These are phyloP conservation scores for Chrysosporium queenslandicum DNA, from an alignment of 2,329 filamentous ascomycete genomes.

Conservation along the genomic window DNA sequence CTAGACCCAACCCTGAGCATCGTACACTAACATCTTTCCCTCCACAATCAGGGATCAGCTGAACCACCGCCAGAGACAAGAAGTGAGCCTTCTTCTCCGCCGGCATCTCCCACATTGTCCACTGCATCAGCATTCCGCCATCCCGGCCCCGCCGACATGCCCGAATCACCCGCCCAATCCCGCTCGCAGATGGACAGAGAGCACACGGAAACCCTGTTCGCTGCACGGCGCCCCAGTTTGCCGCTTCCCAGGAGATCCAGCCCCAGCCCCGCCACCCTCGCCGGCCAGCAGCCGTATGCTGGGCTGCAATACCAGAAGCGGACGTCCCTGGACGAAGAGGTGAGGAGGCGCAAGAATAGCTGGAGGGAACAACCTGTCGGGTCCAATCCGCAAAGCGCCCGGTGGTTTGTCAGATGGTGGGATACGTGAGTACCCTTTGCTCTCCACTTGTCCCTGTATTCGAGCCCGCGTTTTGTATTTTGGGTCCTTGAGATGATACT, in stretches of 20 bases:
- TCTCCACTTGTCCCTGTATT: not conserved
- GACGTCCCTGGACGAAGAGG: conserved; percentile 28
- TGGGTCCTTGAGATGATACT: not conserved
- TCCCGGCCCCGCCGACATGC: conserved; percentile 22
- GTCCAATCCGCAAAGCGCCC: conserved; percentile 22
- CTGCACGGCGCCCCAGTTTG: not conserved
- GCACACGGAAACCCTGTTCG: too few relatives aligned
- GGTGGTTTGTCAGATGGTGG: conserved; percentile 35
- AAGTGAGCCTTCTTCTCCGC: not conserved
- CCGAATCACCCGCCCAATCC: not conserved
- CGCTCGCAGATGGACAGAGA: too few relatives aligned
- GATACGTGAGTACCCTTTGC: conserved; percentile 21
- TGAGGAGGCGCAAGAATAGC: conserved; percentile 32
- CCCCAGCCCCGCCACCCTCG: conserved; percentile 9
- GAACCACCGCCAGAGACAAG: not conserved
- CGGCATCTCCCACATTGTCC: not conserved
- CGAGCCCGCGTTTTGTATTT: not conserved
- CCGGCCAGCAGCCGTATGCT: conserved; percentile 20
- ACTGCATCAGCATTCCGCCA: conserved; percentile 18
- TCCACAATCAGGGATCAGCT: not conserved
- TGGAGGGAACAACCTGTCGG: conserved; percentile 36
- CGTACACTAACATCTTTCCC: not conserved
- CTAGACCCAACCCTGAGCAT: not conserved
- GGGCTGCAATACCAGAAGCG: conserved; percentile 39
- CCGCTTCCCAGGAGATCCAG: not conserved